These are phyloP conservation scores for Bipolaris victoriae DNA, from an alignment of 2,329 filamentous ascomycete species.

Conservation along the genomic window DNA sequence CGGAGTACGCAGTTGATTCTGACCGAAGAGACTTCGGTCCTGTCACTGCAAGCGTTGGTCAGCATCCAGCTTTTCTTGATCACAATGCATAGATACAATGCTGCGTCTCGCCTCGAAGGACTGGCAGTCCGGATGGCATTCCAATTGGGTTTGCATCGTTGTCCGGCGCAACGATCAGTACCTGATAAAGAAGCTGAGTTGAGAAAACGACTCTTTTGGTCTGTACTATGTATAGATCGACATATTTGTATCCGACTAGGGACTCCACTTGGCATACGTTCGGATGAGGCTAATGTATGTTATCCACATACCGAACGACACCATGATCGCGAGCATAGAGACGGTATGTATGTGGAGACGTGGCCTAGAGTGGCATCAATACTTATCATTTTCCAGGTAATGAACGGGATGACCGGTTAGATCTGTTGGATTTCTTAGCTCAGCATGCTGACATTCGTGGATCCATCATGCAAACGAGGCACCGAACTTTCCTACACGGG, in stretches of 20 bases:
- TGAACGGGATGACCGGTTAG: conserved; percentile 26
- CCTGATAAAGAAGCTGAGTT: conserved; percentile 25
- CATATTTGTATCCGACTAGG: conserved; percentile 34
- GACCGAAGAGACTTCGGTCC: conserved; percentile 31
- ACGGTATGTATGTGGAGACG: conserved; percentile 3
- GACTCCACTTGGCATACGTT: conserved; percentile 28
- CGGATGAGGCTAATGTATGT: conserved; percentile 31
- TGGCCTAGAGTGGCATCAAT: not conserved
- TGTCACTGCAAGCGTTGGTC: conserved; percentile 32
- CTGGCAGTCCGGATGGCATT: conserved; percentile 29
- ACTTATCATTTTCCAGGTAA: not conserved
- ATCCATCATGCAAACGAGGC: conserved; percentile 31
- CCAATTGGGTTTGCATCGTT: conserved; percentile 28
- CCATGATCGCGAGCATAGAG: not conserved
- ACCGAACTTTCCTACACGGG: conserved; percentile 15
- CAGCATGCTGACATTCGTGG: conserved; percentile 31
- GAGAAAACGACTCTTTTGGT: conserved; percentile 36
- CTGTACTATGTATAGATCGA: conserved; percentile 32
- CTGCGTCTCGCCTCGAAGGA: conserved; percentile 32
- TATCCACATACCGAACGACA: conserved; percentile 30
- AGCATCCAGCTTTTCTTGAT: conserved; percentile 34
- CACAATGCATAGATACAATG: conserved; percentile 34
- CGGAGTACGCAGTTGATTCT: conserved; percentile 23
- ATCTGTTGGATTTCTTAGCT: conserved; percentile 32
- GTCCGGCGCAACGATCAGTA: conserved; percentile 15